Evolutionary conservation across 2,329 filamentous ascomycete genomes (phyloP), one percentile per base, ranked within the genome.

Genomic region (Colletotrichum chlorophyti): DNA sequence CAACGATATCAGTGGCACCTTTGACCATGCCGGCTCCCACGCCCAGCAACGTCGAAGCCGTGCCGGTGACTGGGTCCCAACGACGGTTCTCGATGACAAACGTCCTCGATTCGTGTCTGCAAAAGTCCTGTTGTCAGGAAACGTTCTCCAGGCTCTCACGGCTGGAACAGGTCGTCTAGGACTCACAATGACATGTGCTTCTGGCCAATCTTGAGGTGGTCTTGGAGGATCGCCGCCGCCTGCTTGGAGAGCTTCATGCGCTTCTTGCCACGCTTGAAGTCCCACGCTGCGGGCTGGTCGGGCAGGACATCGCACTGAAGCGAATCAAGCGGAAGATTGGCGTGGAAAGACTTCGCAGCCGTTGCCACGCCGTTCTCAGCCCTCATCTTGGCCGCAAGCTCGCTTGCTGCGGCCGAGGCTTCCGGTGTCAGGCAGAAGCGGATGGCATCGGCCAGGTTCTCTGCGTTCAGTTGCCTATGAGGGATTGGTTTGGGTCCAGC

Each of bases 231-330:
- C 35, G 83, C 77, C 0, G 82, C 83, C 3, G 84, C 84, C 15
- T 83, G 66, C 1, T 81, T 75, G 3, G 77, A 83, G 0, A 86
- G 68, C 43, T 77, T 74, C 17, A 83, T 63, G 8, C 71, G 21
- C 6, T 43, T 70, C 1, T 77, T 79, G 62, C 63, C 52, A 10
- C 37, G 59, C 61, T 79, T 80, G 24, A 81, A 69, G 15, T 73
- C 69, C 84, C 83, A 86, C 0, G 76, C 75, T 0, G 84, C 83
- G 3, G 80, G 76, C 3, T 74, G 73, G 23, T 84, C 79, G 3
- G 68, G 66, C 4, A 75, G 63, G 21, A 77, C 58, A 12, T 70
- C 67, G 62, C 75, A 78, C 2, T 66, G 64, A 63, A 76, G 65
- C 4, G 66, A 65, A n/a, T 72, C 64, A 6, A 71, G 54, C 3